Base-by-base conservation (phyloP, 78 protist genomes). In the Dictyostelium intermedium region DNA sequence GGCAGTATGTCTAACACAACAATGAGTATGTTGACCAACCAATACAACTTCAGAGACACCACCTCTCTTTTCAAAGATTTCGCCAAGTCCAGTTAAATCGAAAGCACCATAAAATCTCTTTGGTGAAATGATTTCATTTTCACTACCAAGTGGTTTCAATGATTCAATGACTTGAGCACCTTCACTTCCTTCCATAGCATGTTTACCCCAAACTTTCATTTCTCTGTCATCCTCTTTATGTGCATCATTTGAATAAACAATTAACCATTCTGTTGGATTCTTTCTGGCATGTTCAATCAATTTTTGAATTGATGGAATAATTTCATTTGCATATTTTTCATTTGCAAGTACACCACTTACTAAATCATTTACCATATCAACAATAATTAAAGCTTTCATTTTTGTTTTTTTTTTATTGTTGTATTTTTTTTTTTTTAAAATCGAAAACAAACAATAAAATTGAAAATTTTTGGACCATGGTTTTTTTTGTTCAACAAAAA, bases 291-390 rank as follows among this genome's bases (percentile, higher is more conserved):
- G 23, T 34, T 83, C 80, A 23, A 83, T 13, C 2, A 83, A 39
- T 41, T 7, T 37, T 50, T 83, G 72, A 39, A 83, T 63, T 2
- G 20, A 23, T 60, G 89, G 89, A 66, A 83, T 83, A 23, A 83
- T 83, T 39, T 60, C 13, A 14, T 60, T 66, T 7, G 89, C 89
- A 66, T 83, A 11, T 25, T 60, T 27, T 66, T 60, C 43, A 66
- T 83, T 83, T 23, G 47, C 61, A 20, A 83, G 30, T 9, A 66
- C 80, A 39, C 89, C 89, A 25, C 18, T 13, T 11, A 66, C 77
- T 2, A 83, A 83, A 41, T 83, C 89, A 66, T 83, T 83, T 83
- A 83, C 20, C 89, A 83, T 83, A 83, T 83, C 89, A 66, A 83
- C 25, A 20, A 83, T 83, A 83, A 83, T 83, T 66, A 83, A 41